Percentiles rank a stretch among this genome's conserved stretches.
phyloP scores from a whole-genome alignment of 140 eudicot genomes.

The Ambrosia hybrid region DNA sequence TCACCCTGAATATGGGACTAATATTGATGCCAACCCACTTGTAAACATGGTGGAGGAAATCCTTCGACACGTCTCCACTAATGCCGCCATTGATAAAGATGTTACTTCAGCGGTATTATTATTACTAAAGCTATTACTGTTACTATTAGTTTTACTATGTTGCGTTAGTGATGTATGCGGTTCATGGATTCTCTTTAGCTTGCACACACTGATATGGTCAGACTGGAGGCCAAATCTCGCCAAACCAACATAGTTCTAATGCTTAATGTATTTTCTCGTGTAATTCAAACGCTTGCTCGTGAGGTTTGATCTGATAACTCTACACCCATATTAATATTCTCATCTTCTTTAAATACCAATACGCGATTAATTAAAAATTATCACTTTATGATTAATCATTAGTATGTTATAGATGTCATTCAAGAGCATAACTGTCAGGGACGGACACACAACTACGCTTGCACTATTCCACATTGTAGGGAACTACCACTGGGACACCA shows the following conservation, averaged over 20 bases:
- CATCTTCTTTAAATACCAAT: neutral
- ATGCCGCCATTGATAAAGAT: constrained; percentile 1
- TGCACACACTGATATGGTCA: constrained; percentile 14
- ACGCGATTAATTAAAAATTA: neutral
- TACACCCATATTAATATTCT: too few relatives aligned
- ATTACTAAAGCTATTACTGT: neutral
- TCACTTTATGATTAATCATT: neutral
- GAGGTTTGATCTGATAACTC: constrained; percentile 37
- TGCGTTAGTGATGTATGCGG: constrained; percentile 3
- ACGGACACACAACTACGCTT: constrained; percentile 49
- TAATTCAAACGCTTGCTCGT: constrained; percentile 46
- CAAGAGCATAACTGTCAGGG: constrained; percentile 44
- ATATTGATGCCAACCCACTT: too few relatives aligned
- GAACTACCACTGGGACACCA: constrained; percentile 62
- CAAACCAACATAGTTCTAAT: constrained; percentile 26
- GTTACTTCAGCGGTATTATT: constrained; percentile 21
- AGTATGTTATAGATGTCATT: constrained; percentile 38
- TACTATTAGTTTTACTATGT: neutral
- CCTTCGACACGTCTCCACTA: constrained; percentile 20
- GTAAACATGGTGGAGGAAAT: too few relatives aligned
- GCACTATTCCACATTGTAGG: constrained; percentile 41
- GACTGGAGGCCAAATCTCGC: constrained; percentile 16
- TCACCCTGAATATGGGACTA: too few relatives aligned
- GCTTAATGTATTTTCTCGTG: constrained; percentile 38
- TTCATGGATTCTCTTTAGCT: constrained; percentile 23